Evolutionary conservation across 1,284 basidiomycete genomes (phyloP).

Genomic region (Trametes hirsuta): DNA sequence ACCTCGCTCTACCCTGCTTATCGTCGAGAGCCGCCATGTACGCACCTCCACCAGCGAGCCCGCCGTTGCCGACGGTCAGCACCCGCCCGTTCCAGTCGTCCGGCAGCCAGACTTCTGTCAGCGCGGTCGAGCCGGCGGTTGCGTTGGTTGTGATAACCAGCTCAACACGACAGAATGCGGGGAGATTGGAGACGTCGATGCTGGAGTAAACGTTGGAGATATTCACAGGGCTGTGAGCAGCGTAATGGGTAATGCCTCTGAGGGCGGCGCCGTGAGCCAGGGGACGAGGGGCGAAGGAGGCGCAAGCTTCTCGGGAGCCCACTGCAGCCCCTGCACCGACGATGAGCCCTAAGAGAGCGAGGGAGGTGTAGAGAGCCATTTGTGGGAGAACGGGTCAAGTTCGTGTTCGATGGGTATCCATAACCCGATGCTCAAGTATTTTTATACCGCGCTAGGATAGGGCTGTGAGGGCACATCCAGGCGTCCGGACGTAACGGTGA

Average conservation of each 20-base stretch:
- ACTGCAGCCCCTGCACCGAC: not conserved
- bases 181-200: slow-evolving; percentile 24
- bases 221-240: slow-evolving; percentile 20
- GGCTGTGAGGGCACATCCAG: not conserved
- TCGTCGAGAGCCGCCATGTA: not conserved
- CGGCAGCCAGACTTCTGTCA: slow-evolving; percentile 36
- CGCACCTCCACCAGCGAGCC: slow-evolving; percentile 32
- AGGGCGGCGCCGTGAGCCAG: slow-evolving; percentile 11
- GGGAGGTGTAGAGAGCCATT: slow-evolving; percentile 4
- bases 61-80: slow-evolving; percentile 33
- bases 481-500: not conserved
- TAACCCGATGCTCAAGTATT: not conserved
- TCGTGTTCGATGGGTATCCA: not conserved
- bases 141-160: slow-evolving; percentile 28
- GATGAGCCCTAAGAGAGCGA: slow-evolving; percentile 8
- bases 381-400: not conserved
- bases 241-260: slow-evolving; percentile 17
- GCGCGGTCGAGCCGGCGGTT: slow-evolving; percentile 28
- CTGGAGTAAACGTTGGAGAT: slow-evolving; percentile 28
- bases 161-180: slow-evolving; percentile 28
- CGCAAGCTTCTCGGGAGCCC: slow-evolving; percentile 6
- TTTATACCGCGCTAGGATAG: slow-evolving; percentile 1
- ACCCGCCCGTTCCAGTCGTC: slow-evolving; percentile 35
- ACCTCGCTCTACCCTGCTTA: not conserved
- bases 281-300: slow-evolving; percentile 5